A percentile compares a stretch with the other conserved stretches of the same genome.
phyloP scores from a whole-genome alignment of 2,329 filamentous ascomycete species.

The Exophiala oligosperma region DNA sequence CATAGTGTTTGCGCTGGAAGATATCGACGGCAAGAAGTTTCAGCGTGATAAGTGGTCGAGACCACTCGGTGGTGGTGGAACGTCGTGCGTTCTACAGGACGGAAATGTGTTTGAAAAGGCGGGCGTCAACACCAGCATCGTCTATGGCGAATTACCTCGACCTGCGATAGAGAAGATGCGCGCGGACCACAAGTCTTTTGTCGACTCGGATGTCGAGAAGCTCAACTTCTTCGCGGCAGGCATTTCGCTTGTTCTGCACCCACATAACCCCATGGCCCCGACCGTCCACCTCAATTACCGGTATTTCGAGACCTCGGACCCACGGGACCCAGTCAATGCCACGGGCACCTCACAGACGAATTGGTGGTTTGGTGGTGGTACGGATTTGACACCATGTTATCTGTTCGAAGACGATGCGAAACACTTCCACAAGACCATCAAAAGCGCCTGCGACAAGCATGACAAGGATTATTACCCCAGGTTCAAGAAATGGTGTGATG shows the following conservation, averaged over 20 bases:
- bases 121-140: slow-evolving; percentile 90
- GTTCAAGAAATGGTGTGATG: slow-evolving; percentile 98
- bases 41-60: slow-evolving; percentile 82
- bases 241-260: slow-evolving; percentile 89
- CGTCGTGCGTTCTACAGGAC: slow-evolving; percentile 92
- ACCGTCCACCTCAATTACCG: slow-evolving; percentile 98
- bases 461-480: slow-evolving; percentile 87
- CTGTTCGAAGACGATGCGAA: slow-evolving; percentile 96
- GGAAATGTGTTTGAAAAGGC: slow-evolving; percentile 98
- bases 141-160: slow-evolving; percentile 87
- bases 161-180: slow-evolving; percentile 91
- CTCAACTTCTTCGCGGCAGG: slow-evolving; percentile 95
- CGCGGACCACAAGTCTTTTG: slow-evolving; percentile 89
- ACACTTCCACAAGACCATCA: slow-evolving; percentile 93
- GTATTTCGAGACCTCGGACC: slow-evolving; percentile 93
- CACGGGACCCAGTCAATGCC: slow-evolving; percentile 67
- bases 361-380: slow-evolving; percentile 98
- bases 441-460: slow-evolving; percentile 89
- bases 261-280: slow-evolving; percentile 92
- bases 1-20: slow-evolving; percentile 80
- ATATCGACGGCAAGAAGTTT: slow-evolving; percentile 81
- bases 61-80: slow-evolving; percentile 85
- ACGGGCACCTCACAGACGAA: slow-evolving; percentile 54
- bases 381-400: slow-evolving; percentile 89
- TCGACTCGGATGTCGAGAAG: slow-evolving; percentile 71